Conservation (phyloP, 176 grass and related monocot genomes). For the Musa schizocarpa region DNA sequence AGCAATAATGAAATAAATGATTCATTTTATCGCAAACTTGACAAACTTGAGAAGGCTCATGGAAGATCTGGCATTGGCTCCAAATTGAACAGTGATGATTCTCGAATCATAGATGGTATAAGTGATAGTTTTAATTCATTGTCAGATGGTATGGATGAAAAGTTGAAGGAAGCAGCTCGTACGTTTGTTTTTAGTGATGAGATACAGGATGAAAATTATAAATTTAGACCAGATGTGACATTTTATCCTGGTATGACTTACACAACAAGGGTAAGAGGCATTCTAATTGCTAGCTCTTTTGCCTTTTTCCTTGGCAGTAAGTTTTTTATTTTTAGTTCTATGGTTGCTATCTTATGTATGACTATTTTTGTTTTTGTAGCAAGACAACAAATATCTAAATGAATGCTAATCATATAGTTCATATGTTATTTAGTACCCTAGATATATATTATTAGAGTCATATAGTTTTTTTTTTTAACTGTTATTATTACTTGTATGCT, state of each 20-base stretch:
- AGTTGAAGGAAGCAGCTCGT: conserved; percentile 28
- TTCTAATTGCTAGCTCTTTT: not conserved
- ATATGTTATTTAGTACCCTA: not conserved
- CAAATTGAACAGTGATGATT: conserved; percentile 20
- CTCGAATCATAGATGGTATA: conserved; percentile 7
- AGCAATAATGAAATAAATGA: not conserved
- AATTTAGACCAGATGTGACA: conserved; percentile 57
- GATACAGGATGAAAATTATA: conserved; percentile 36
- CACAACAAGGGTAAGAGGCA: conserved; percentile 37
- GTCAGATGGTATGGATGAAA: conserved; percentile 51
- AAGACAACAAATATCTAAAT: too few species aligned
- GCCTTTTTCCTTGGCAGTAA: not conserved
- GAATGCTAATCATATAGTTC: too few species aligned
- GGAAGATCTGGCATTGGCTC: conserved; percentile 20
- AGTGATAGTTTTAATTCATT: conserved; percentile 35
- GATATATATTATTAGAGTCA: not conserved
- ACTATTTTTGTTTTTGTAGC: too few species aligned
- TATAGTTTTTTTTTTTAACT: not conserved
- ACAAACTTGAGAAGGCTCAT: conserved; percentile 26
- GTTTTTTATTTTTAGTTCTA: not conserved
- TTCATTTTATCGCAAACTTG: conserved; percentile 41
- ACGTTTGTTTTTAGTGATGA: conserved; percentile 32
- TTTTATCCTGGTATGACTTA: conserved; percentile 43
- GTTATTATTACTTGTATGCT: not conserved
- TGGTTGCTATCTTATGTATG: not conserved